Base-by-base conservation (phyloP, 2,329 filamentous ascomycete genomes). In the Colletotrichum zoysiae region DNA sequence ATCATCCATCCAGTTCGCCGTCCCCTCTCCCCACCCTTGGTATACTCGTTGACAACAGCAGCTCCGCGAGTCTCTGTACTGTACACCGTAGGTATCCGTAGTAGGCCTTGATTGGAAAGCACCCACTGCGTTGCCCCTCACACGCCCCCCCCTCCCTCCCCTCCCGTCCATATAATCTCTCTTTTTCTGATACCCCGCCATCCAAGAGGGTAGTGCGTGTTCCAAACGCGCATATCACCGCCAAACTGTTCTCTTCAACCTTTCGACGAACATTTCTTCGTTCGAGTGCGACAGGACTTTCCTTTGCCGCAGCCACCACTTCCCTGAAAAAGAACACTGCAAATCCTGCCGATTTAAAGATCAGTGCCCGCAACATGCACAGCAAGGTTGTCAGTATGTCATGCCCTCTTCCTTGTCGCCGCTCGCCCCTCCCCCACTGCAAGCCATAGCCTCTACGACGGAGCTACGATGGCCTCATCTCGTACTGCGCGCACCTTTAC, bases 211-310 rank as follows among this genome's bases (percentile, higher is more conserved):
- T 69, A 69, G 53, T 71, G 69, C 69, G 69, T 71, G 69, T 71
- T 71, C 69, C 73, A 53, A 74, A 71, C 68, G 67, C 71, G 67
- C 68, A 72, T 67, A 73, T 51, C 57, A 86, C 87, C 90, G 92
- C 85, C 93, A 97, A 95, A 87, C 89, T 97, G 95, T 97, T 97
- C 88, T 94, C 94, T 86, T 94, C 92, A 82, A 86, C 89, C 76
- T 90, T 95, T 78, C 89, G 90, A 84, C 90, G 93, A 81, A 90
- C 92, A 80, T 87, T 97, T 60, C 69, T 71, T 79, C 90, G 92
- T 84, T 92, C 93, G 77, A 89, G 92, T 82, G 86, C 92, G 78
- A 87, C 90, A 78, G 88, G 94, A 77, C 89, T 95, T 75, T 89
- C 93, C 74, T 88, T 94, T 80, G 93, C 93, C 59, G 87, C 92